Evolutionary conservation across 441 rosid species (phyloP).

Genomic region (Pelargonium citronellum): DNA sequence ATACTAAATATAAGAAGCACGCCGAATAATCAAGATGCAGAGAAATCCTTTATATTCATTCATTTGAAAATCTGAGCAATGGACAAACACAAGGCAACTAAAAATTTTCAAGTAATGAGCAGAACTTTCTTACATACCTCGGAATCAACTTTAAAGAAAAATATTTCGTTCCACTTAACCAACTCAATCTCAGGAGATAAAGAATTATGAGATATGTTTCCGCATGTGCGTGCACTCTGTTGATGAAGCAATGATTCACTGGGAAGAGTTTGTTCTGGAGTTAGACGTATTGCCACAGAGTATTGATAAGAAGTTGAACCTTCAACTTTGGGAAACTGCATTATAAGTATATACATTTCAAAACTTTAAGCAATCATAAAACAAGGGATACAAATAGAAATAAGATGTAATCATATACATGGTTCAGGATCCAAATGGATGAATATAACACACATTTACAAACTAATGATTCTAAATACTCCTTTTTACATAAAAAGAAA

Average conservation of each 20-base stretch:
- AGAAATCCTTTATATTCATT: background rate
- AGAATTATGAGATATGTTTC: conserved; percentile 44
- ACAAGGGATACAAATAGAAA: background rate
- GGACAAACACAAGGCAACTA: background rate
- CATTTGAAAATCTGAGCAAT: background rate
- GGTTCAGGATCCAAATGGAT: background rate
- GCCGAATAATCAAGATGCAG: background rate
- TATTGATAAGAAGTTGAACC: conserved; percentile 66
- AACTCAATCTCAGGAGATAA: conserved; percentile 49
- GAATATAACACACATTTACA: background rate
- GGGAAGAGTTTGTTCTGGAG: conserved; percentile 43
- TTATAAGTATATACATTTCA: conserved; percentile 13
- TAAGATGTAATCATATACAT: background rate
- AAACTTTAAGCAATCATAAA: background rate
- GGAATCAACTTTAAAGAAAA: conserved; percentile 83
- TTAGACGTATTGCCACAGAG: conserved; percentile 54
- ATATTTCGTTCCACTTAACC: conserved; percentile 81
- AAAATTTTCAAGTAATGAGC: background rate
- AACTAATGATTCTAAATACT: background rate
- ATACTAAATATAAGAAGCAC: too few species aligned
- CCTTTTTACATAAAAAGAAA: background rate
- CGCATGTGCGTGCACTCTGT: conserved; percentile 90
- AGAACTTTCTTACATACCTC: conserved; percentile 38
- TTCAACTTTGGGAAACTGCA: conserved; percentile 53
- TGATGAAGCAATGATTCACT: conserved; percentile 49